phyloP scores from a whole-genome alignment of 2,329 filamentous ascomycete species.

The Coniochaeta sp. region DNA sequence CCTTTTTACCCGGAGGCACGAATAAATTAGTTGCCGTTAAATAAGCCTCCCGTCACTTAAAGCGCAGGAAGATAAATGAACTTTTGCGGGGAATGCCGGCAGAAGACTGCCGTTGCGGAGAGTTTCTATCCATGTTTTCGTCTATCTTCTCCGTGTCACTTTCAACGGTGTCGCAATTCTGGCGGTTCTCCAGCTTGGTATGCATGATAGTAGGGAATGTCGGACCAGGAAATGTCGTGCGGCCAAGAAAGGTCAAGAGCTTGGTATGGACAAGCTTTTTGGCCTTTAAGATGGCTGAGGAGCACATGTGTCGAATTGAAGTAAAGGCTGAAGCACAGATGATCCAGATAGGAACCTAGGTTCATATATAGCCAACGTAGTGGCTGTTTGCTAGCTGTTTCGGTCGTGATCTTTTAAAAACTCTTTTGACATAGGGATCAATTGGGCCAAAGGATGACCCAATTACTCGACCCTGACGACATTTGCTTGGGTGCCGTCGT shows the following conservation, averaged over 20 bases:
- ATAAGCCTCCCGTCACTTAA: neutral
- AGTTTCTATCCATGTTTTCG: neutral
- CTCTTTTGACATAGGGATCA: too few relatives aligned
- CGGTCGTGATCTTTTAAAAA: too few relatives aligned
- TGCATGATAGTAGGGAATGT: neutral
- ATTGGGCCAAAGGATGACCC: too few relatives aligned
- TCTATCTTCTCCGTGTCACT: neutral
- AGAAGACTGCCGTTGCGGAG: neutral
- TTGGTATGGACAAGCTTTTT: neutral
- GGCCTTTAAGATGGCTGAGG: neutral
- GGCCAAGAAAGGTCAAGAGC: neutral
- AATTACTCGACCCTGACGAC: too few relatives aligned
- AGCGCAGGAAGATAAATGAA: conserved; percentile 1
- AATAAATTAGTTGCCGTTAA: neutral
- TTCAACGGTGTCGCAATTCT: neutral
- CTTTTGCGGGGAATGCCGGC: conserved; percentile 5
- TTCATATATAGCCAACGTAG: too few relatives aligned
- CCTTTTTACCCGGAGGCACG: neutral
- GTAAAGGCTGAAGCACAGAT: too few relatives aligned
- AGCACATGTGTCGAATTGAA: neutral
- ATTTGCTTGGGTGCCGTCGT: too few relatives aligned
- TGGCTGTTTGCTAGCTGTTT: too few relatives aligned
- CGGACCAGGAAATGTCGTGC: neutral
- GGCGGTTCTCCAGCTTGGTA: neutral
- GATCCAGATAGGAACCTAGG: too few relatives aligned